Evolutionary conservation across 768 basidiomycete species (phyloP).

Genomic region (Collybia nuda): DNA sequence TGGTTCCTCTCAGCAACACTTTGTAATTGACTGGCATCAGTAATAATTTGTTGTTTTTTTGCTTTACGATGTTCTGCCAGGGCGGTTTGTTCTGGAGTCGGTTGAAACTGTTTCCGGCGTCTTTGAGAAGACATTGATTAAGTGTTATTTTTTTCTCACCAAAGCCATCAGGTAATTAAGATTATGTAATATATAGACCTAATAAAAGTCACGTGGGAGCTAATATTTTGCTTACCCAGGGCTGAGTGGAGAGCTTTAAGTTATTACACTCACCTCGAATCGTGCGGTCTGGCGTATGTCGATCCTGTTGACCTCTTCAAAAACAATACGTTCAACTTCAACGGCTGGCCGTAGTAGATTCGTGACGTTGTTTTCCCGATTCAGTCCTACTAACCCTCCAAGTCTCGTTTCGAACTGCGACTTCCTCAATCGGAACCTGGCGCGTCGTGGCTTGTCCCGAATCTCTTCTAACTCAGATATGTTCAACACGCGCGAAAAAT

Average conservation of each 20-base stretch:
- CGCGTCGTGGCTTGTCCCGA: constrained; percentile 1
- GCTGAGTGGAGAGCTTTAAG: too few relatives aligned
- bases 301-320: constrained; percentile 27
- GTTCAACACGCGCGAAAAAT: constrained; percentile 33
- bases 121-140: constrained; percentile 10
- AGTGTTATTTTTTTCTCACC: not conserved
- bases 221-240: too few relatives aligned
- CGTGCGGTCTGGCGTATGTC: constrained; percentile 28
- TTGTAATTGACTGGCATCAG: constrained; percentile 3
- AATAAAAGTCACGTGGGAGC: too few relatives aligned
- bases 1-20: constrained; percentile 9
- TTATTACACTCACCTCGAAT: not conserved
- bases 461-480: constrained; percentile 23
- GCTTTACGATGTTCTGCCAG: constrained; percentile 52
- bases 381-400: not conserved
- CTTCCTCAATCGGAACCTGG: constrained; percentile 8
- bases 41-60: constrained; percentile 23
- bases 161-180: not conserved
- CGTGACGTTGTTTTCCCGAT: not conserved
- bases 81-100: constrained; percentile 57
- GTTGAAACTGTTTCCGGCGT: constrained; percentile 14
- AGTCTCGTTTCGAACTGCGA: constrained; percentile 1
- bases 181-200: too few relatives aligned
- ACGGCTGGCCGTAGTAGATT: constrained; percentile 10
- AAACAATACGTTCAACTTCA: constrained; percentile 15